phyloP scores from a whole-genome alignment of 208 protist species.

The Leishmania tarentolae region DNA sequence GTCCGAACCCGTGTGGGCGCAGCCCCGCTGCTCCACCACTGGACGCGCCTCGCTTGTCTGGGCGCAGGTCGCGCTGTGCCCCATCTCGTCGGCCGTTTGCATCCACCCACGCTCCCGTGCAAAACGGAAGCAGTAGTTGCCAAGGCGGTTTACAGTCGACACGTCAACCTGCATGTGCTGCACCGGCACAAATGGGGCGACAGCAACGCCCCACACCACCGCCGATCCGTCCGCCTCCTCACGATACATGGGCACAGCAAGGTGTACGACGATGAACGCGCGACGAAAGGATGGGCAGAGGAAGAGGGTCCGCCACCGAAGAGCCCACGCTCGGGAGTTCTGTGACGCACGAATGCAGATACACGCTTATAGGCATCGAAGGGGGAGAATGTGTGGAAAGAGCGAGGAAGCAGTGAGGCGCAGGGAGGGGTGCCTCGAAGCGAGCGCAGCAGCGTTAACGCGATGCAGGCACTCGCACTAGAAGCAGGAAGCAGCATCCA shows the following conservation, averaged over 20 bases:
- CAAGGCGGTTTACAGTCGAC: slow-evolving; percentile 49
- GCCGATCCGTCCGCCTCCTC: slow-evolving; percentile 49
- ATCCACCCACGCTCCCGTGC: slow-evolving; percentile 71
- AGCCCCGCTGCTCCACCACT: slow-evolving; percentile 22
- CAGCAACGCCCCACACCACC: slow-evolving; percentile 49
- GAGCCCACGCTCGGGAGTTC: neutral
- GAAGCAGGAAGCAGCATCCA: neutral
- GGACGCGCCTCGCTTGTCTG: neutral
- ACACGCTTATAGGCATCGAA: neutral
- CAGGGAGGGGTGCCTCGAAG: neutral
- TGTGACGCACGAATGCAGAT: neutral
- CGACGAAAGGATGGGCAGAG: neutral
- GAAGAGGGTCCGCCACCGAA: neutral
- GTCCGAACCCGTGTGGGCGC: slow-evolving; percentile 21
- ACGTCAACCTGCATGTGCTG: slow-evolving; percentile 66
- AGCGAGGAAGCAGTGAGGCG: neutral
- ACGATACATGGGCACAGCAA: slow-evolving; percentile 30
- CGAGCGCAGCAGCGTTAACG: neutral
- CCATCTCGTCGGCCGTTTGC: slow-evolving; percentile 34
- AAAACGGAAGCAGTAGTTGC: slow-evolving; percentile 57
- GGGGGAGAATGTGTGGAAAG: too few species aligned
- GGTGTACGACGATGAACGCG: neutral
- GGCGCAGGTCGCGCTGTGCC: slow-evolving; percentile 17
- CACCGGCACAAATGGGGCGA: slow-evolving; percentile 58
- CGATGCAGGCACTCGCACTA: neutral